These are phyloP conservation scores for Termitomyces sp. DNA, from an alignment of 768 basidiomycete species.

Conservation along the genomic window DNA sequence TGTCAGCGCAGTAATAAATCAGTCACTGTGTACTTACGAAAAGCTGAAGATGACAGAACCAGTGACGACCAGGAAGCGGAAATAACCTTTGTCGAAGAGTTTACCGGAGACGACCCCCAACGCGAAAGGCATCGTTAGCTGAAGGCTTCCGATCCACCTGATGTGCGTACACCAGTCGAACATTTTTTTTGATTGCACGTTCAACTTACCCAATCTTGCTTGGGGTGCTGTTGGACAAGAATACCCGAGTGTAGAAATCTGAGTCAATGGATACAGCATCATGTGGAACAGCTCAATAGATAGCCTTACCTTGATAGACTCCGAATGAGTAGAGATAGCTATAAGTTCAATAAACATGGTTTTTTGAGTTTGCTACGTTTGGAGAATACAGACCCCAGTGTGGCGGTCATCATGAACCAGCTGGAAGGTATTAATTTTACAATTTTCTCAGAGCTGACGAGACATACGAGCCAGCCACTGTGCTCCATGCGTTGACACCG, in stretches of 20 bases:
- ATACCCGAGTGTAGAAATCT: constrained; percentile 13
- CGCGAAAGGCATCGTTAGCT: constrained; percentile 18
- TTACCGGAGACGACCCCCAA: constrained; percentile 15
- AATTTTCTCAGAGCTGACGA: not conserved
- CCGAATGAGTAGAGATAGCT: constrained; percentile 13
- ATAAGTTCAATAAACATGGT: not conserved
- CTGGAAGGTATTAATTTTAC: not conserved
- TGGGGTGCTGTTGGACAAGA: constrained; percentile 1
- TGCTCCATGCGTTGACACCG: not conserved
- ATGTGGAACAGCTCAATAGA: too few relatives aligned
- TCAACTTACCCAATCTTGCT: constrained; percentile 9
- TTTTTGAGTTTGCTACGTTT: too few relatives aligned
- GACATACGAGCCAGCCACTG: not conserved
- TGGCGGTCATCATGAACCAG: constrained; percentile 1
- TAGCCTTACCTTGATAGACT: constrained; percentile 9
- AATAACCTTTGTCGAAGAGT: constrained; percentile 16
- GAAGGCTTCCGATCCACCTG: constrained; percentile 21
- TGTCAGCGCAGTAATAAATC: not conserved
- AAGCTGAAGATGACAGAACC: constrained; percentile 16
- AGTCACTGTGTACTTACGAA: constrained; percentile 8
- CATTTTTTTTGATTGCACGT: not conserved
- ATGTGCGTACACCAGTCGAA: not conserved
- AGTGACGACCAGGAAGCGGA: constrained; percentile 7
- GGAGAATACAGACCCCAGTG: constrained; percentile 6
- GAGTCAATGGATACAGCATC: not conserved